Conservation (phyloP, 331 rosid genomes). For the Malus hybrid region DNA sequence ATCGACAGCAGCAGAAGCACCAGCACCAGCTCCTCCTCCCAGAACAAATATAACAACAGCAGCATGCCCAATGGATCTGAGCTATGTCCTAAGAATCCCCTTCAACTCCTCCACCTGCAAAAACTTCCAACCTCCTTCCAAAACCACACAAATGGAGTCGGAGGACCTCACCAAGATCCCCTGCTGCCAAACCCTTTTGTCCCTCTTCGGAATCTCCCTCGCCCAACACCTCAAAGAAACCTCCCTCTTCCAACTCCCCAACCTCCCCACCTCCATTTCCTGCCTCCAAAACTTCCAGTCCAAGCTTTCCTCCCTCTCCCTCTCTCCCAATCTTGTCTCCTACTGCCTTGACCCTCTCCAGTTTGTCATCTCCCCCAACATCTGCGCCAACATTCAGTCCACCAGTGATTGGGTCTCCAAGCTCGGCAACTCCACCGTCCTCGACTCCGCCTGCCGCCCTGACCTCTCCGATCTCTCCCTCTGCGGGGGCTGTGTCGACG, state of each 20-base stretch:
- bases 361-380: conserved; percentile 39
- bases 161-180: not conserved
- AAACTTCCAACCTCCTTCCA: conserved; percentile 23
- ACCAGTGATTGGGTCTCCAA: conserved; percentile 45
- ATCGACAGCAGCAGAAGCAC: not conserved
- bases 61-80: conserved; percentile 57
- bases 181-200: conserved; percentile 56
- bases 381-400: conserved; percentile 47
- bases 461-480: conserved; percentile 39
- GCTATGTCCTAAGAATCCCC: conserved; percentile 44
- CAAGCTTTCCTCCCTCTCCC: conserved; percentile 28
- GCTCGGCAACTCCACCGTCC: conserved; percentile 34
- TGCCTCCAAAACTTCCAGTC: conserved; percentile 59
- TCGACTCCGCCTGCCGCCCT: conserved; percentile 41
- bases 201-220: conserved; percentile 56
- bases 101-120: conserved; percentile 62
- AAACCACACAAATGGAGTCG: not conserved
- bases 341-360: conserved; percentile 54
- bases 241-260: conserved; percentile 46
- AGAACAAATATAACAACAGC: conserved; percentile 5
- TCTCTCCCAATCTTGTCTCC: conserved; percentile 33
- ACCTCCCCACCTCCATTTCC: conserved; percentile 40
- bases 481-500: conserved; percentile 41
- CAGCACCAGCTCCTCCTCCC: conserved; percentile 16
- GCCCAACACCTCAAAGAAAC: conserved; percentile 63